phyloP scores from a whole-genome alignment of 129 eudicot genomes.

The Centrapalus pauciflorus region DNA sequence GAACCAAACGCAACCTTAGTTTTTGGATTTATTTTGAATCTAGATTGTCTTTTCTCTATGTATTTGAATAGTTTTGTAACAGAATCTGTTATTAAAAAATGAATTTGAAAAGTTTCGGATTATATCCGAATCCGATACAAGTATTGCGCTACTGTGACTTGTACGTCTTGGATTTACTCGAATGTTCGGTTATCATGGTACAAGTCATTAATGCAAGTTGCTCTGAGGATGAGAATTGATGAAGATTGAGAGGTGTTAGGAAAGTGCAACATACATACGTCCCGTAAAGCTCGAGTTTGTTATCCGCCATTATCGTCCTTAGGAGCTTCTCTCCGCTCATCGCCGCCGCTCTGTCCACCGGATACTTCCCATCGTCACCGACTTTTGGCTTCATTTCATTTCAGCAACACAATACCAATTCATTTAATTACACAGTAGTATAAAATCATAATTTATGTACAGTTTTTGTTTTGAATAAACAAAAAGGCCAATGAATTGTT shows the following conservation, averaged over 20 bases:
- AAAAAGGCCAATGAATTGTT: background rate
- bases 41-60: too few relatives aligned
- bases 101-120: too few relatives aligned
- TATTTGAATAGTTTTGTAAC: too few relatives aligned
- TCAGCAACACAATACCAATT: background rate
- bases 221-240: background rate
- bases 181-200: background rate
- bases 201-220: background rate
- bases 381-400: constrained; percentile 59
- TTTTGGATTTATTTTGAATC: too few relatives aligned
- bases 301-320: constrained; percentile 80
- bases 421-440: background rate
- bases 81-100: too few relatives aligned
- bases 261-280: constrained; percentile 69
- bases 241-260: too few relatives aligned
- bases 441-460: background rate
- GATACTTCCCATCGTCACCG: constrained; percentile 63
- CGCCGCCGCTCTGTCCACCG: constrained; percentile 63
- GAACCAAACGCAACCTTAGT: too few relatives aligned
- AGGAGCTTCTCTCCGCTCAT: constrained; percentile 91
- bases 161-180: background rate
- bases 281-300: constrained; percentile 92
- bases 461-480: too few relatives aligned
- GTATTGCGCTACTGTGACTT: constrained; percentile 2
- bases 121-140: too few relatives aligned